Conservation (phyloP, 2,329 filamentous ascomycete species). For the Aureobasidium sp. region DNA sequence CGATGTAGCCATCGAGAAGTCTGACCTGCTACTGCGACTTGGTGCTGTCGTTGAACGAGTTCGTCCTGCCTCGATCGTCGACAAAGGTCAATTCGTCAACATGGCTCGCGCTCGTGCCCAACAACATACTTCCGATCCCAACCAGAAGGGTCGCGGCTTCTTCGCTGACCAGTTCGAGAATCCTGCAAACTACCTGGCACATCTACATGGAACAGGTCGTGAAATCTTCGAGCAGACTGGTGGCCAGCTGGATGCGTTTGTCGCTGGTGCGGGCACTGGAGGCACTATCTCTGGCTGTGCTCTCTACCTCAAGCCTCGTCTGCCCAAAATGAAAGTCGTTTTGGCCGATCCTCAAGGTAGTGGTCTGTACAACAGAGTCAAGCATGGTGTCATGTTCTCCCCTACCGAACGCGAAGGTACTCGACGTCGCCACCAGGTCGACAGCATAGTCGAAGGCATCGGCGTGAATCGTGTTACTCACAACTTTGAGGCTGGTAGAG, state of each 20-base stretch:
- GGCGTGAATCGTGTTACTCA: slow-evolving; percentile 90
- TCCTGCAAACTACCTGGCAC: slow-evolving; percentile 77
- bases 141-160: slow-evolving; percentile 65
- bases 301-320: slow-evolving; percentile 66
- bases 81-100: slow-evolving; percentile 90
- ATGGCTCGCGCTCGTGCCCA: slow-evolving; percentile 67
- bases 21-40: slow-evolving; percentile 76
- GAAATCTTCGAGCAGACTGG: slow-evolving; percentile 77
- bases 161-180: slow-evolving; percentile 98
- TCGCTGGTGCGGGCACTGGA: slow-evolving; percentile 88
- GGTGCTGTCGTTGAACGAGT: slow-evolving; percentile 91
- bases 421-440: slow-evolving; percentile 78
- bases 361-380: slow-evolving; percentile 84
- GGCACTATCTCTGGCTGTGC: slow-evolving; percentile 88
- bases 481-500: slow-evolving; percentile 82
- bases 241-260: slow-evolving; percentile 73
- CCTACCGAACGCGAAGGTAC: slow-evolving; percentile 84
- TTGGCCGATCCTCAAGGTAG: slow-evolving; percentile 92
- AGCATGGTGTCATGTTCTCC: slow-evolving; percentile 94
- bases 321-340: slow-evolving; percentile 60
- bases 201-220: slow-evolving; percentile 74
- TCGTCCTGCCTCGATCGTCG: slow-evolving; percentile 85
- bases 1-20: slow-evolving; percentile 84
- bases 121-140: slow-evolving; percentile 56
- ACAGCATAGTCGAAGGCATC: slow-evolving; percentile 92